Base-by-base conservation (phyloP, 768 basidiomycete species). In the Termitomyces heimii region DNA sequence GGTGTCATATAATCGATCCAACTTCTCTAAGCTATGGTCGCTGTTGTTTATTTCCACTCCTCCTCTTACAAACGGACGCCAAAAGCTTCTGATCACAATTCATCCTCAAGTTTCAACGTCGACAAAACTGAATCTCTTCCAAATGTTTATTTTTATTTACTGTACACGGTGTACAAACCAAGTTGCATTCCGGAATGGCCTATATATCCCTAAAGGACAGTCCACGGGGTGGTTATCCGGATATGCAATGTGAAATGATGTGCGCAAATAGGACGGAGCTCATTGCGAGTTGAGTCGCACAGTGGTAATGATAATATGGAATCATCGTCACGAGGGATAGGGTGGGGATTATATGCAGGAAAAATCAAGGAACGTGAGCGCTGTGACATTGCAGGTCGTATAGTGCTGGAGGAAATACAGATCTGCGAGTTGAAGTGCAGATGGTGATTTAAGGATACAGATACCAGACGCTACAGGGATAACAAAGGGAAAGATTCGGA, bases 391-490 rank as follows among this genome's bases (percentile, higher is more conserved):
- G 48, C 48, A 34, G 48, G 50, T 51, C 43, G 47, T 53, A 52
- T 43, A 22, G 59, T 42, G 57, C 54, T 48, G 45, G 63, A 62
- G 46, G 60, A 56, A 58, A 58, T 60, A 60, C 42, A 44, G 29
- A 53, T 73, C 72, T 75, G 75, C 75, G 71, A 75, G 75, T 76
- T 77, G 75, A 77, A 75, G 71, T 70, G 73, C 73, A 74, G 73
- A 72, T 71, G 63, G 67, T 63, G 61, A 67, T 57, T 63, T 51
- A 66, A 52, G 64, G 63, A 68, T 68, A 66, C 63, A 67, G 37
- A 39, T 51, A 39, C 50, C 49, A 48, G 53, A 53, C 57, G 54
- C 50, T 13, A 56, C 18, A 56, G 47, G 46, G 31, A 53, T 42
- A 18, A 28, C 55, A 26, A 26, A 26, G 32, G 35, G 7, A 26